A percentile compares a stretch with the other conserved stretches of the same genome.
Evolutionary conservation across 2,329 filamentous ascomycete genomes (phyloP).

Genomic region (Sporothrix dimorphospora): DNA sequence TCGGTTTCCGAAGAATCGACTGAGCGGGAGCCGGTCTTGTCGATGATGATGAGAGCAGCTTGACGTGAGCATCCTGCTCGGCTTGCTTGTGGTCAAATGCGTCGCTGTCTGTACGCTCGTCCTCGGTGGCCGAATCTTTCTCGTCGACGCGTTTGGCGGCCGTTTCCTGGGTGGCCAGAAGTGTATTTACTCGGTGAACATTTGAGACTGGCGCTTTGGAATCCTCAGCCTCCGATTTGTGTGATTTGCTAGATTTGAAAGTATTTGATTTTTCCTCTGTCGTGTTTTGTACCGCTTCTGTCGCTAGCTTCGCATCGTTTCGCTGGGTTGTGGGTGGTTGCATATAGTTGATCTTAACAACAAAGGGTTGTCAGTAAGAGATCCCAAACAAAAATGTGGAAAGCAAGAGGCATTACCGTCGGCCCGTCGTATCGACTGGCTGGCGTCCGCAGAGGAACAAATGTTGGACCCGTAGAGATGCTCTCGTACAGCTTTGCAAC

Average conservation of each 20-base stretch:
- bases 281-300: not conserved
- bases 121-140: not conserved
- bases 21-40: slow-evolving; percentile 54
- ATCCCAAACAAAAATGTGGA: not conserved
- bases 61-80: slow-evolving; percentile 30
- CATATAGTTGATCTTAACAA: not conserved
- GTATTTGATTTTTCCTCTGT: not conserved
- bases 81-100: not conserved
- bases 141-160: not conserved
- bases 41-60: slow-evolving; percentile 45
- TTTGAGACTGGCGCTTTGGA: not conserved
- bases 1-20: slow-evolving; percentile 63
- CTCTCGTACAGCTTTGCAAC: slow-evolving; percentile 61
- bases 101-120: not conserved
- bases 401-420: slow-evolving; percentile 45
- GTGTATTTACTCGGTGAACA: not conserved
- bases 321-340: not conserved
- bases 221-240: not conserved
- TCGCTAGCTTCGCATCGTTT: not conserved
- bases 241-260: not conserved
- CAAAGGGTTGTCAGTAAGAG: not conserved
- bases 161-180: too few species aligned
- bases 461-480: slow-evolving; percentile 61
- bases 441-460: slow-evolving; percentile 58
- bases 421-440: slow-evolving; percentile 57